Evolutionary conservation across 2,329 filamentous ascomycete species (phyloP), one percentile per base, ranked within the genome.

Genomic region (Nemania diffusa): DNA sequence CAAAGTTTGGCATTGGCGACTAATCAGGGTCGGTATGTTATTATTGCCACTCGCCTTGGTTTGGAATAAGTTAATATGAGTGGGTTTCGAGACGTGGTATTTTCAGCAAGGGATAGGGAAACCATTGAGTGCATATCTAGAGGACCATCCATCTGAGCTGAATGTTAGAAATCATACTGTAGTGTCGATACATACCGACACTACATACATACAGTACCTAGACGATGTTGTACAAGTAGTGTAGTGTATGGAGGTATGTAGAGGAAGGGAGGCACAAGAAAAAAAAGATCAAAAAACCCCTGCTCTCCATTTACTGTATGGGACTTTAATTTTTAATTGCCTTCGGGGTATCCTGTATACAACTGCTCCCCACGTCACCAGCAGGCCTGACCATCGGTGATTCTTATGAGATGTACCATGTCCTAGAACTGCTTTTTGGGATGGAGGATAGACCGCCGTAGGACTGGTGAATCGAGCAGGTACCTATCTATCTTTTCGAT

Each of bases 21-120:
- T 46, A 40, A 20, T 51, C 32, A 57, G 22, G 11, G 22, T 26
- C n/a, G n/a, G n/a, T n/a, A n/a, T n/a, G n/a, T 15, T 34, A 8
- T 34, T 24, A 50, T 40, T 50, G 55, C 48, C 48, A 11, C 26
- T 61, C 52, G 24, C 37, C n/a, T 27, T 11, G 32, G 53, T 53
- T 51, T 61, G 32, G 27, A 51, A 59, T 40, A 62, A 57, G 29
- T 53, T 48, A 56, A 57, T 48, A 59, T 52, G 52, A 20, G 51
- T 37, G 44, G 3, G 44, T 32, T 48, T 15, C 48, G 34, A 42
- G 63, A 56, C 46, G 27, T 50, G 17, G 40, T 52, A 37, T 52
- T 61, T 42, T 53, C 26, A 37, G 46, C 32, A 61, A 69, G 64
- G 53, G 64, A 67, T 51, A 62, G 29, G n/a, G n/a, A n/a, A n/a